Conservation (phyloP, 257 asterid genomes). For the Phtheirospermum japonicum region DNA sequence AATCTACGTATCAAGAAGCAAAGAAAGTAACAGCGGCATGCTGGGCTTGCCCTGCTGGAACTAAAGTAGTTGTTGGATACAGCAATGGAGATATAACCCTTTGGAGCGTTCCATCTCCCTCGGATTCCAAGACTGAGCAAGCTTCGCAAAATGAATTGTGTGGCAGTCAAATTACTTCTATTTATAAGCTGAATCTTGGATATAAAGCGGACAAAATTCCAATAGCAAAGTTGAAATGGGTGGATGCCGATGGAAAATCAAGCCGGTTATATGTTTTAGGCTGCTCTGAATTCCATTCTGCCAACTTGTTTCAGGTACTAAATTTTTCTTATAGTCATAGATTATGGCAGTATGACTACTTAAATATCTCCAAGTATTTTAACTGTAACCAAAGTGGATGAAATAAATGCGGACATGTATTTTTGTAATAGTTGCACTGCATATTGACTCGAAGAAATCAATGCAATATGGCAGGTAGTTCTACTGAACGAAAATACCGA, state of each 20-base stretch:
- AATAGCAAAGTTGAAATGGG: slow-evolving; percentile 68
- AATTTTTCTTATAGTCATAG: background rate
- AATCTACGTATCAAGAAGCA: slow-evolving; percentile 51
- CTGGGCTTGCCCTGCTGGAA: slow-evolving; percentile 83
- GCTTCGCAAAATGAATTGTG: slow-evolving; percentile 34
- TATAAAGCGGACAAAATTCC: slow-evolving; percentile 81
- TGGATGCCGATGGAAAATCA: slow-evolving; percentile 69
- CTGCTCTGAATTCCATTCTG: slow-evolving; percentile 48
- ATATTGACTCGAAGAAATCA: slow-evolving; percentile 17
- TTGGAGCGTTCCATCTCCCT: slow-evolving; percentile 62
- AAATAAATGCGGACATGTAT: too few species aligned
- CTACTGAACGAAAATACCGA: slow-evolving; percentile 73
- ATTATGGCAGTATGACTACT: too few species aligned
- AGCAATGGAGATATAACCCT: slow-evolving; percentile 78
- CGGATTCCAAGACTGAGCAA: slow-evolving; percentile 38
- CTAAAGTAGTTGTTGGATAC: slow-evolving; percentile 78
- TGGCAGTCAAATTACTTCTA: slow-evolving; percentile 48
- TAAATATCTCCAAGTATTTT: too few species aligned
- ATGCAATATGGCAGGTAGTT: slow-evolving; percentile 67
- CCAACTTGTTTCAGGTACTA: slow-evolving; percentile 70
- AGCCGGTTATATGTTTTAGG: slow-evolving; percentile 80
- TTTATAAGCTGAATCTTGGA: slow-evolving; percentile 79
- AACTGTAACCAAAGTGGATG: too few species aligned
- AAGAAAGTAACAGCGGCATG: slow-evolving; percentile 86
- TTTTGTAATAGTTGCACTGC: background rate